Conservation (phyloP, 2,329 filamentous ascomycete species). For the Cladosporium austrohemisphaericum region DNA sequence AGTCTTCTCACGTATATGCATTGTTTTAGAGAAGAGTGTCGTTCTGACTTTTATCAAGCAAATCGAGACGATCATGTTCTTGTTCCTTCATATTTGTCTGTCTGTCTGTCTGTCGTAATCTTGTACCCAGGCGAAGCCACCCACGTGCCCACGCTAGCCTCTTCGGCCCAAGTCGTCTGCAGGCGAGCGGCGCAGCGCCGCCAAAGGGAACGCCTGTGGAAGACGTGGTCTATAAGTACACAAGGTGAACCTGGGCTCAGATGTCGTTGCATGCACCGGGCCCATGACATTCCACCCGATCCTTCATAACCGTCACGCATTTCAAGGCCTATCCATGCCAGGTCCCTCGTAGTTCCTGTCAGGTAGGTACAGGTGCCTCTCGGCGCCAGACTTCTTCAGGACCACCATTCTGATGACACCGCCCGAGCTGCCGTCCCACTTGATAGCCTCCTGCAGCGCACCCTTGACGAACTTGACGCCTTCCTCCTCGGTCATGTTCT, state of each 20-base stretch:
- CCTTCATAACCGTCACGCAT: background rate
- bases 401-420: constrained; percentile 98
- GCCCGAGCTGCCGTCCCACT: constrained; percentile 98
- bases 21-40: too few species aligned
- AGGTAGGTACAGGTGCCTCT: constrained; percentile 91
- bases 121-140: background rate
- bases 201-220: background rate
- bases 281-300: background rate
- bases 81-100: background rate
- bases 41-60: too few species aligned
- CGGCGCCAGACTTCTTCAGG: constrained; percentile 80
- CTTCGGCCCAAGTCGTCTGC: background rate
- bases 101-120: constrained; percentile 11
- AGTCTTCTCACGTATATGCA: too few species aligned
- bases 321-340: constrained; percentile 44
- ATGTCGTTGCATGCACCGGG: background rate
- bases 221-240: constrained; percentile 10
- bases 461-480: constrained; percentile 92
- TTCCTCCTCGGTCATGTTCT: constrained; percentile 88
- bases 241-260: background rate
- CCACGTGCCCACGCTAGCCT: constrained; percentile 7
- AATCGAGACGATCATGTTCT: background rate
- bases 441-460: constrained; percentile 88
- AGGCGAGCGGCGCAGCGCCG: background rate
- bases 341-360: constrained; percentile 83